These are phyloP conservation scores for Juglanconis oblonga DNA, from an alignment of 2,329 filamentous ascomycete genomes.

Conservation along the genomic window DNA sequence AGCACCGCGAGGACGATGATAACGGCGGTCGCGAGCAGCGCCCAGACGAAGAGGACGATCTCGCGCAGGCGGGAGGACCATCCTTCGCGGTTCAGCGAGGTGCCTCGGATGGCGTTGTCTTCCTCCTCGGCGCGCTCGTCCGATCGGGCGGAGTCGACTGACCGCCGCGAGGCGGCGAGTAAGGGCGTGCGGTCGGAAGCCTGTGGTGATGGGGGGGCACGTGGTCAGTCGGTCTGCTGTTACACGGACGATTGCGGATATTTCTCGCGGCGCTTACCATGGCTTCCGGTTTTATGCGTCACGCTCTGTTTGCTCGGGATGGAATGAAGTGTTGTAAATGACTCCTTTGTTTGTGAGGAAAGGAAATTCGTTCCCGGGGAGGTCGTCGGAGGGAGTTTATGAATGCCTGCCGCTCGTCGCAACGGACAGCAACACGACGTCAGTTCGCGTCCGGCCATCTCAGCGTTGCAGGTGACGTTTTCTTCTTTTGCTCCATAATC, in stretches of 20 bases:
- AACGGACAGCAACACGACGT: background rate
- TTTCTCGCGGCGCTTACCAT: background rate
- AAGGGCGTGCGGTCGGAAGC: conserved; percentile 43
- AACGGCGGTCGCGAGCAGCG: conserved; percentile 72
- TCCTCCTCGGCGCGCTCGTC: conserved; percentile 30
- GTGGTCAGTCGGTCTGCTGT: background rate
- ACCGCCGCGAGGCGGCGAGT: conserved; percentile 31
- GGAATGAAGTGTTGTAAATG: background rate
- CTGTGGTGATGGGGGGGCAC: conserved; percentile 21
- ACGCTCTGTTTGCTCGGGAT: background rate
- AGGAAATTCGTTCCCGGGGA: background rate
- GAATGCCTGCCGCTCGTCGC: background rate
- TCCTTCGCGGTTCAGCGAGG: conserved; percentile 9
- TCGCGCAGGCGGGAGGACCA: conserved; percentile 57
- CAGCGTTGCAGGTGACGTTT: background rate
- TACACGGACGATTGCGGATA: no score
- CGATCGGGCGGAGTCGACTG: conserved; percentile 27
- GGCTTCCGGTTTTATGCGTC: background rate
- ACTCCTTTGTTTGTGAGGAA: background rate
- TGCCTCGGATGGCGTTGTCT: conserved; percentile 29
- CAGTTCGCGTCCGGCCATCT: background rate
- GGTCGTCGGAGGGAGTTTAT: background rate
- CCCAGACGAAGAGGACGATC: conserved; percentile 76
- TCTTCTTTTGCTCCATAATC: background rate
- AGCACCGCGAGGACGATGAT: conserved; percentile 78